Evolutionary conservation across 2,329 filamentous ascomycete genomes (phyloP).

Genomic region (Mariannaea sp.): DNA sequence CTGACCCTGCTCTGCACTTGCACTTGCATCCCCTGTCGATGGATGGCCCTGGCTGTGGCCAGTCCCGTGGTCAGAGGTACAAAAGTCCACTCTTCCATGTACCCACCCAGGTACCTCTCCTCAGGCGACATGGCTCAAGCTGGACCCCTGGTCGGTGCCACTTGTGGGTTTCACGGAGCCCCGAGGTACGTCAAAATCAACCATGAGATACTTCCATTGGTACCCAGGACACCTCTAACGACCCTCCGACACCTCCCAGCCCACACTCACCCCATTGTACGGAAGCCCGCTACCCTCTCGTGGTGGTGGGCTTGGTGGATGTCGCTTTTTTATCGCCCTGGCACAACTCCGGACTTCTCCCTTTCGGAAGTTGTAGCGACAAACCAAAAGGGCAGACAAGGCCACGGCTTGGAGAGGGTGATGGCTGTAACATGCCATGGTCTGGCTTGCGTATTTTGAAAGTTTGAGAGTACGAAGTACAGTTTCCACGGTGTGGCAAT

Average conservation of each 20-base stretch:
- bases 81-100: conserved; percentile 11
- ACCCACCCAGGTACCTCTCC: conserved; percentile 19
- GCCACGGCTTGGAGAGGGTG: not conserved
- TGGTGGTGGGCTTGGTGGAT: conserved; percentile 29
- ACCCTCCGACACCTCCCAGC: conserved; percentile 9
- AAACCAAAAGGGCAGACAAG: not conserved
- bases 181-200: conserved; percentile 6
- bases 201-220: not conserved
- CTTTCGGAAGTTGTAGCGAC: not conserved
- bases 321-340: conserved; percentile 2
- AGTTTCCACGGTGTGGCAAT: conserved; percentile 2
- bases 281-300: conserved; percentile 18
- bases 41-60: conserved; percentile 15
- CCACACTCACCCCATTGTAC: conserved; percentile 15
- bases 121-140: conserved; percentile 9
- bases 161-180: not conserved
- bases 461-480: conserved; percentile 1
- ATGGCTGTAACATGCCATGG: not conserved
- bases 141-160: not conserved
- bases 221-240: not conserved
- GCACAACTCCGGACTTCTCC: not conserved
- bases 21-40: conserved; percentile 20
- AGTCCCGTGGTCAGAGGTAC: conserved; percentile 18
- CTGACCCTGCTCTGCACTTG: not conserved
- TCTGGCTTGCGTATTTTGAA: not conserved